Evolutionary conservation across 2,329 filamentous ascomycete species (phyloP).

Genomic region (Rhynchosporium graminicola): DNA sequence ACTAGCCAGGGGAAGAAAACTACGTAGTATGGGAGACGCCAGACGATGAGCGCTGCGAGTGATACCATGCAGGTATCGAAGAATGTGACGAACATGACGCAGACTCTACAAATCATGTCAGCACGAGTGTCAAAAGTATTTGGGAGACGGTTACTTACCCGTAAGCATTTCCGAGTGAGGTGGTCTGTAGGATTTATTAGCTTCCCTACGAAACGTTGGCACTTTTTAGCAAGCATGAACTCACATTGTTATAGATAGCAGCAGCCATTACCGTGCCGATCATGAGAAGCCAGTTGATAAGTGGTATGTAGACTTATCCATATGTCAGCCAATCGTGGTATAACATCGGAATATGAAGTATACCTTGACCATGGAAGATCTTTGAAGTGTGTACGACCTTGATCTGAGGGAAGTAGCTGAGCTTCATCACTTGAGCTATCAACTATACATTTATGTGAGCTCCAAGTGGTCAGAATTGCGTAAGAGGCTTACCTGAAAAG

Average conservation of each 20-base stretch:
- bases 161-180: constrained; percentile 64
- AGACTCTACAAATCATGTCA: constrained; percentile 61
- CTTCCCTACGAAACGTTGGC: not conserved
- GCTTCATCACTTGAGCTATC: constrained; percentile 70
- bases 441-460: constrained; percentile 43
- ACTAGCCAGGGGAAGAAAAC: constrained; percentile 62
- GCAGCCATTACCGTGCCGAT: constrained; percentile 71
- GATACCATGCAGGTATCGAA: constrained; percentile 75
- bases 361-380: constrained; percentile 65
- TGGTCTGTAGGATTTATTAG: constrained; percentile 49
- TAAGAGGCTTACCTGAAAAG: constrained; percentile 58
- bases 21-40: constrained; percentile 60
- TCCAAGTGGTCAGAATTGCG: not conserved
- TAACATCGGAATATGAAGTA: not conserved
- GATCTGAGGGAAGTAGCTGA: constrained; percentile 74
- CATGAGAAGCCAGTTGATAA: constrained; percentile 76
- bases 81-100: constrained; percentile 77
- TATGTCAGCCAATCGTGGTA: not conserved
- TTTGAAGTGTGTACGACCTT: constrained; percentile 71
- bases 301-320: constrained; percentile 64
- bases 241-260: constrained; percentile 68
- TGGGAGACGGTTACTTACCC: constrained; percentile 38
- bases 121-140: not conserved
- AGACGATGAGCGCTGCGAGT: constrained; percentile 70
- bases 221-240: constrained; percentile 25